These are phyloP conservation scores for Penicillium paradoxum DNA, from an alignment of 495 filamentous ascomycete species.

Conservation along the genomic window DNA sequence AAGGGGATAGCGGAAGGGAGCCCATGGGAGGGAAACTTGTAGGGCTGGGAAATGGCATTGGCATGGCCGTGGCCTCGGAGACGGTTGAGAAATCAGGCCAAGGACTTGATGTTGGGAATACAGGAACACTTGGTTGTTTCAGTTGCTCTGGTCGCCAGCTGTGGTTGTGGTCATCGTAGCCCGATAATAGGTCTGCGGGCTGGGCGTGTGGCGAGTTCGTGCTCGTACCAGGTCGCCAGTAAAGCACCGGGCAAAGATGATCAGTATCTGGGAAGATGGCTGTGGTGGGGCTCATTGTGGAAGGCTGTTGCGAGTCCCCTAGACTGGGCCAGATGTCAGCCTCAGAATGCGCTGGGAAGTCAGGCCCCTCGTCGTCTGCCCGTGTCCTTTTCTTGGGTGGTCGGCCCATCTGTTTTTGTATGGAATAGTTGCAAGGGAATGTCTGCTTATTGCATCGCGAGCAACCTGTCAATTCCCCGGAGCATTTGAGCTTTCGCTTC, in stretches of 20 bases:
- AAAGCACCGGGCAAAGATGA: constrained; percentile 27
- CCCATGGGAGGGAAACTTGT: constrained; percentile 22
- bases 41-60: constrained; percentile 26
- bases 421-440: constrained; percentile 40
- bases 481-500: constrained; percentile 47
- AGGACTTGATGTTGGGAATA: constrained; percentile 30
- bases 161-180: constrained; percentile 27
- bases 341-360: constrained; percentile 10
- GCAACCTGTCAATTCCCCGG: constrained; percentile 40
- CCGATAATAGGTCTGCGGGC: constrained; percentile 17
- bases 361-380: constrained; percentile 27
- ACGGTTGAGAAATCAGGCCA: constrained; percentile 45
- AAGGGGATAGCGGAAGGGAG: constrained; percentile 26
- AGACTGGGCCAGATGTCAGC: constrained; percentile 25
- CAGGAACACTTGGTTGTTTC: constrained; percentile 22
- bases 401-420: constrained; percentile 47
- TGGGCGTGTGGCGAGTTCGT: constrained; percentile 11
- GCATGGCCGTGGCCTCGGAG: constrained; percentile 33
- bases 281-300: constrained; percentile 7
- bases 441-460: constrained; percentile 40
- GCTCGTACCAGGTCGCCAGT: constrained; percentile 13
- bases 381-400: constrained; percentile 41
- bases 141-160: constrained; percentile 24
- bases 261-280: constrained; percentile 12
- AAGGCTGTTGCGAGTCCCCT: constrained; percentile 15